Evolutionary conservation across 768 basidiomycete genomes (phyloP), one percentile per base, ranked within the genome.

Genomic region (Kwoniella botswanensis): DNA sequence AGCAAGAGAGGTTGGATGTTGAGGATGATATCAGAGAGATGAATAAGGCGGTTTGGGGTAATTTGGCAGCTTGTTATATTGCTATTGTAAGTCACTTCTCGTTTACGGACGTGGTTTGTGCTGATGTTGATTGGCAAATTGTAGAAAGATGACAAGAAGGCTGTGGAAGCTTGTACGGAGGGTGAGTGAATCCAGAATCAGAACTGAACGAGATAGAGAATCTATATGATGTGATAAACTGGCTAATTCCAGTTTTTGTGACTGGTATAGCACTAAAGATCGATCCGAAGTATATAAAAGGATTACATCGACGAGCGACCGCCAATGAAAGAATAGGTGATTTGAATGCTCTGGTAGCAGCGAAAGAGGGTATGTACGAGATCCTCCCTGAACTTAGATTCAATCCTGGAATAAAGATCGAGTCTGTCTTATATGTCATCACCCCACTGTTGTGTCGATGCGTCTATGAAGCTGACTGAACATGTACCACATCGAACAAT

Each of bases 221-320:
- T 35, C 35, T 35, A 6, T 9, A 35, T 35, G 35, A 35, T 35
- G 35, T 6, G 35, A 35, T 35, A 35, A 26, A 26, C 24, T 35
- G 11, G 63, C 56, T 18, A 22, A 59, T 55, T 50, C 60, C 22
- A 43, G 54, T 65, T n/a, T 54, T 1, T 9, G 35, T 65, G 18
- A 22, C 52, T 7, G 0, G 2, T 17, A 15, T 46, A 94, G 94
- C 94, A 26, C 86, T 99, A n/a, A 83, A 86, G 42, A 92, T 98
- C 76, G 92, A 97, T 76, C 91, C 94, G 12, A 81, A 84, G 22
- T 96, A 98, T 80, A 82, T 91, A 74, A 98, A 96, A 84, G 95
- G 91, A 0, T 85, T 97, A 6, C 92, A 93, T 79, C 86, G 97
- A 75, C 89, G 97, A n/a, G 94, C 94, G 13, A 79, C 87, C 22